Base-by-base conservation (phyloP, 306 rosid species). In the Lablab purpureus region DNA sequence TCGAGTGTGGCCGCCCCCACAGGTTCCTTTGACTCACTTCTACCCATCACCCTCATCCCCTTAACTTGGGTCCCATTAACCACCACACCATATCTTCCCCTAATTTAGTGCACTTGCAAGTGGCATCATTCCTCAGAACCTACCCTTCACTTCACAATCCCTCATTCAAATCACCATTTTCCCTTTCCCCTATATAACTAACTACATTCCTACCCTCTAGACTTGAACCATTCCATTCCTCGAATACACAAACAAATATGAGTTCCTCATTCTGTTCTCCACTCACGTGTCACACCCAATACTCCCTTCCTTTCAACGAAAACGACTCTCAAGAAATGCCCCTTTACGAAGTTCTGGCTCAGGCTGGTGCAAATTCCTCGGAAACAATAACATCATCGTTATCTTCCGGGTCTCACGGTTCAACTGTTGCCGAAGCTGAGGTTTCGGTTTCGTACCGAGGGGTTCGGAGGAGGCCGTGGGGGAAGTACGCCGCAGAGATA, bases 401-500 rank as follows among this genome's bases (percentile, higher is more conserved):
- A 58, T 18, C 56, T n/a, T 18, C 56, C 11, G 5, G 1, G 10
- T 58, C 37, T 58, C 36, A 58, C 11, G 17, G 1, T 21, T 55
- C 63, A 23, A 22, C 6, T 9, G 23, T 18, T 5, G 19, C 19
- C 18, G 21, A 18, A 17, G 25, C 23, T 5, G 54, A 47, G 19
- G 56, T 6, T n/a, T 23, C 5, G n/a, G 34, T 73, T 7, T 52
- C 86, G 0, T 87, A 86, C 73, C 69, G 96, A 78, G 96, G 96
- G 2, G 96, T 89, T 1, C 55, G 93, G 28, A 75, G 85, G 81
- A 74, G 91, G 79, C 93, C 93, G 1, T 91, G 93, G 96, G 96
- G 96, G 34, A 91, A 91, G 51, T 91, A 32, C 27, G 93, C 93
- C 1, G 93, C 96, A 4, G 96, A 91, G 88, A 91, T 91, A 66